A percentile compares a stretch with the other conserved stretches of the same genome.
Conservation (phyloP, 768 basidiomycete species). For the Rhizopogon vesiculosus region DNA sequence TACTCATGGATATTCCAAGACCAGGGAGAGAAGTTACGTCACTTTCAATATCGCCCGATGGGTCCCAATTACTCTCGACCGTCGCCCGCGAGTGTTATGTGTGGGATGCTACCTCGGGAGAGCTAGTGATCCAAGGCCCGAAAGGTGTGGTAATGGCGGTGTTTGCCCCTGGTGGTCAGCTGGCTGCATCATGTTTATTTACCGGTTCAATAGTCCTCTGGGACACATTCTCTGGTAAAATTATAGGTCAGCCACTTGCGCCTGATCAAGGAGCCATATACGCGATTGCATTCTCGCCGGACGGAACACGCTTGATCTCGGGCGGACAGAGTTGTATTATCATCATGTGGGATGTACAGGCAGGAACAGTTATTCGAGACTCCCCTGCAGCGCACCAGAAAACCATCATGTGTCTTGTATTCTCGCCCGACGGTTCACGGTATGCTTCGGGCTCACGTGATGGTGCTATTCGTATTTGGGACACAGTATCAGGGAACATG, state of each 20-base stretch:
- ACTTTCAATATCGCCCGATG: slow-evolving; percentile 22
- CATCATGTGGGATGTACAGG: slow-evolving; percentile 18
- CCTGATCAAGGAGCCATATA: slow-evolving; percentile 18
- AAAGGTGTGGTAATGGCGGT: slow-evolving; percentile 13
- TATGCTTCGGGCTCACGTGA: slow-evolving; percentile 30
- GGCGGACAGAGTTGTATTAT: slow-evolving; percentile 22
- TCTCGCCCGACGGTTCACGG: slow-evolving; percentile 20
- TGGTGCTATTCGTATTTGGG: slow-evolving; percentile 24
- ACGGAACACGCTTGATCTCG: slow-evolving; percentile 20
- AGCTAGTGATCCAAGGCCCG: slow-evolving; percentile 13
- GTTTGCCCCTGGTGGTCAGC: slow-evolving; percentile 25
- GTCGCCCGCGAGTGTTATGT: slow-evolving; percentile 13
- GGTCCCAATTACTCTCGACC: slow-evolving; percentile 24
- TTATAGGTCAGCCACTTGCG: slow-evolving; percentile 9
- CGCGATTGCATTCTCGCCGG: slow-evolving; percentile 25
- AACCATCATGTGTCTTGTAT: slow-evolving; percentile 21
- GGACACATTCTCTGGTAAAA: slow-evolving; percentile 21
- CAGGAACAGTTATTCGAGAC: slow-evolving; percentile 9
- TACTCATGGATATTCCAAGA: slow-evolving; percentile 23
- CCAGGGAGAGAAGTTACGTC: slow-evolving; percentile 11
- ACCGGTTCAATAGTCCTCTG: slow-evolving; percentile 21
- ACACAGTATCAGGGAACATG: slow-evolving; percentile 13
- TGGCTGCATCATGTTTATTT: slow-evolving; percentile 19
- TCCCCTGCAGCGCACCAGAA: slow-evolving; percentile 21
- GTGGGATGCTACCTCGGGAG: slow-evolving; percentile 25